Conservation (phyloP, 768 basidiomycete genomes). For the Ramaria sp. region DNA sequence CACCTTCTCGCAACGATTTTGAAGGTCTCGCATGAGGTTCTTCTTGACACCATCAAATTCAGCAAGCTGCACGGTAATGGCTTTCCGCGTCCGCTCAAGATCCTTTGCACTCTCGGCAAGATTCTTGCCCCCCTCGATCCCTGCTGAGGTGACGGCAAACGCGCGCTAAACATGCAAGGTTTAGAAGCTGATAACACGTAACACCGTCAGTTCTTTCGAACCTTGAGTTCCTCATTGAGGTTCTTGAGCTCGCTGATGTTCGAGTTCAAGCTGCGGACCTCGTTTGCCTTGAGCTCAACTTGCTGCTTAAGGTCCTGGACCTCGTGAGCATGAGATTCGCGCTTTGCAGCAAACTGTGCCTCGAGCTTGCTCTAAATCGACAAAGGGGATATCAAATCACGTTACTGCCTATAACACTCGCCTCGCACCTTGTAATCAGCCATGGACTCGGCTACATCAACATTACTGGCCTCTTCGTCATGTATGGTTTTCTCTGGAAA, state of each 20-base stretch:
- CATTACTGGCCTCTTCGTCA: conserved; percentile 76
- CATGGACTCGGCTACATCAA: conserved; percentile 75
- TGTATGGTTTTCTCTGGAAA: conserved; percentile 78
- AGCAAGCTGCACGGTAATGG: conserved; percentile 93
- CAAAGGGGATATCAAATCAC: conserved; percentile 11
- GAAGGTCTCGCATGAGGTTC: conserved; percentile 95
- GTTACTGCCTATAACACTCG: background rate
- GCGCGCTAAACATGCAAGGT: conserved; percentile 54
- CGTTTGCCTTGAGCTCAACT: conserved; percentile 71
- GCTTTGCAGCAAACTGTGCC: conserved; percentile 84
- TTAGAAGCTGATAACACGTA: conserved; percentile 2
- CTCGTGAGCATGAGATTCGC: conserved; percentile 81
- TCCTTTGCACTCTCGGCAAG: conserved; percentile 96
- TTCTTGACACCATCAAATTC: conserved; percentile 99
- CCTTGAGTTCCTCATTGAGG: conserved; percentile 97
- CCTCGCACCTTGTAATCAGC: conserved; percentile 75
- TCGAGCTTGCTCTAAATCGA: conserved; percentile 75
- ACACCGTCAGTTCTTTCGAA: conserved; percentile 21
- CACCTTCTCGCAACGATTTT: conserved; percentile 99
- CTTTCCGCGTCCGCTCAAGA: conserved; percentile 91
- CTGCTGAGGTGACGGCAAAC: conserved; percentile 92
- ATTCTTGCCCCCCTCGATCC: conserved; percentile 94
- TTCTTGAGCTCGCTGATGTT: conserved; percentile 90
- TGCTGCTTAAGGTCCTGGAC: conserved; percentile 82
- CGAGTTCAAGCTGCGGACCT: conserved; percentile 73